These are phyloP conservation scores for Trichoderma gamsii DNA, from an alignment of 495 filamentous ascomycete genomes.

Conservation along the genomic window DNA sequence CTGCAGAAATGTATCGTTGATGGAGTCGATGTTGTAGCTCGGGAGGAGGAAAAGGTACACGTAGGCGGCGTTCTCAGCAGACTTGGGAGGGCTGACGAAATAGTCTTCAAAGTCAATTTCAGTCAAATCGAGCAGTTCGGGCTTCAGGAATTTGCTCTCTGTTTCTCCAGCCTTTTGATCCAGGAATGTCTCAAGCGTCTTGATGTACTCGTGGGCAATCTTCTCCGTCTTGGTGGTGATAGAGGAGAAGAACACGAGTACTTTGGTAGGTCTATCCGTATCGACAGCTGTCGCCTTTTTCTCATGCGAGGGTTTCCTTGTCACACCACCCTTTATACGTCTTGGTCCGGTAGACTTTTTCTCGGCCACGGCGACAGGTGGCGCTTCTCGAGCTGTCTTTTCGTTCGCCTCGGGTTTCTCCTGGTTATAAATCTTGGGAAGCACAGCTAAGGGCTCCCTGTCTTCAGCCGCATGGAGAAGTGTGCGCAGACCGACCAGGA, in stretches of 20 bases:
- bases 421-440: conserved; percentile 26
- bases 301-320: conserved; percentile 23
- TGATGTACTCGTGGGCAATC: conserved; percentile 52
- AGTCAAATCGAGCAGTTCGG: conserved; percentile 70
- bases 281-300: not conserved
- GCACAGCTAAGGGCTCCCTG: conserved; percentile 21
- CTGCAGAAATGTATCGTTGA: conserved; percentile 71
- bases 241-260: conserved; percentile 81
- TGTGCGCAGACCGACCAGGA: conserved; percentile 34
- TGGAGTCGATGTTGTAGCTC: conserved; percentile 86
- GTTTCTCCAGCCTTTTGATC: conserved; percentile 21
- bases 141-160: conserved; percentile 43
- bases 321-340: conserved; percentile 45
- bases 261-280: conserved; percentile 50
- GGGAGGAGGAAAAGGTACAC: conserved; percentile 82
- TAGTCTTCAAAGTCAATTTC: conserved; percentile 87
- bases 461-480: conserved; percentile 34
- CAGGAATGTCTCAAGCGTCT: conserved; percentile 40
- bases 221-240: conserved; percentile 73
- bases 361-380: conserved; percentile 16
- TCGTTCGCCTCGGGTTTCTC: conserved; percentile 18
- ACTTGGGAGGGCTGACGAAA: conserved; percentile 61
- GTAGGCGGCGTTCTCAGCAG: conserved; percentile 44
- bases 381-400: conserved; percentile 19
- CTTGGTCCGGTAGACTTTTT: conserved; percentile 29